Evolutionary conservation across 495 filamentous ascomycete species (phyloP).

Genomic region (Penicillium daleae): DNA sequence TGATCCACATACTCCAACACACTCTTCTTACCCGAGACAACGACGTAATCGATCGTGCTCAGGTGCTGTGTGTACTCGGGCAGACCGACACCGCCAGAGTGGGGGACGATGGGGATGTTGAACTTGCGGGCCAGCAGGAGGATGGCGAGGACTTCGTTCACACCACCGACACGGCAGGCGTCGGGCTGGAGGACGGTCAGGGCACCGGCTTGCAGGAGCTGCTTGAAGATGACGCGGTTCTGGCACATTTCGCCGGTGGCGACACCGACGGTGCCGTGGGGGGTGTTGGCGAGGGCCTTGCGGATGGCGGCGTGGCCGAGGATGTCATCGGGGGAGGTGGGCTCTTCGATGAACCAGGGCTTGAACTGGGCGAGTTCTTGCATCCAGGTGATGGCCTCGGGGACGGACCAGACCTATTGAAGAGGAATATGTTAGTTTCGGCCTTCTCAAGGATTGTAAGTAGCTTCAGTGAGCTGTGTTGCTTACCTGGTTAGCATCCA

Average conservation of each 20-base stretch:
- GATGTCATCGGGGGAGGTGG: constrained; percentile 92
- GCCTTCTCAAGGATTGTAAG: too few relatives aligned
- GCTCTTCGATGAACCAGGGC: constrained; percentile 98
- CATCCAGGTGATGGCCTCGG: constrained; percentile 91
- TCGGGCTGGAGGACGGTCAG: constrained; percentile 92
- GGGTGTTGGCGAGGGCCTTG: constrained; percentile 68
- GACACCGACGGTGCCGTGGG: constrained; percentile 73
- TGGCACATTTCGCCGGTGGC: constrained; percentile 98
- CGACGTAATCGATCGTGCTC: constrained; percentile 92
- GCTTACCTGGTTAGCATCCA: constrained; percentile 85
- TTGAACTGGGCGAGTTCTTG: constrained; percentile 77
- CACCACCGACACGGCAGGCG: constrained; percentile 87
- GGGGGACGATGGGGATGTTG: constrained; percentile 81
- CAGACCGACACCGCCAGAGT: constrained; percentile 86
- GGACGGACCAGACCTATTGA: constrained; percentile 79
- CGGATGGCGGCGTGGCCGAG: constrained; percentile 85
- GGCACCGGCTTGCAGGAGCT: constrained; percentile 75
- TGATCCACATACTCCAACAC: constrained; percentile 93
- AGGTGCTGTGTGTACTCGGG: constrained; percentile 95
- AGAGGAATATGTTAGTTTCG: constrained; percentile 1
- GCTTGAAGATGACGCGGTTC: constrained; percentile 94
- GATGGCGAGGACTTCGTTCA: constrained; percentile 93
- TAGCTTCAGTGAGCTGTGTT: too few relatives aligned
- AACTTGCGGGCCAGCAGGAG: constrained; percentile 87
- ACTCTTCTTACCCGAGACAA: constrained; percentile 77